Conservation (phyloP, 2,329 filamentous ascomycete genomes). For the Colletotrichum sp. region DNA sequence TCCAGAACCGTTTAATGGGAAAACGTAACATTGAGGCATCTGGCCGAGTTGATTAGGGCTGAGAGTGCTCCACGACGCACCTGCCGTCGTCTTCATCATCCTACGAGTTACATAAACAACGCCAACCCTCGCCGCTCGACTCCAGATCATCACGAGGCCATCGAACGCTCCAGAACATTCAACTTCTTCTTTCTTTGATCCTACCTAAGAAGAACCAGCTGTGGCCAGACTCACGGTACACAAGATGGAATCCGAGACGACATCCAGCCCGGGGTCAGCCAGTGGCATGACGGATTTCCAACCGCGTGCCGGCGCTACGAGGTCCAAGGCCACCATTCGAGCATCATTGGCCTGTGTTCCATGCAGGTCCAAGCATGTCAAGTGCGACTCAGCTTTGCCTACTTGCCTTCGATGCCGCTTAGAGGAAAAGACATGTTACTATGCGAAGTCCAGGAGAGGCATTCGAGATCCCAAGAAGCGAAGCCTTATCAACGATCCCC, state of each 20-base stretch:
- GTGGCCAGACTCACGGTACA: not conserved
- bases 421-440: conserved; percentile 49
- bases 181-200: not conserved
- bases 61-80: not conserved
- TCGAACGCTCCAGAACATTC: not conserved
- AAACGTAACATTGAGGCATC: conserved; percentile 10
- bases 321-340: conserved; percentile 41
- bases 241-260: conserved; percentile 1
- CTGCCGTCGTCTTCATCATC: not conserved
- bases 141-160: not conserved
- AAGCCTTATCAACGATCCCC: conserved; percentile 33
- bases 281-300: not conserved
- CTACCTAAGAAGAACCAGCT: not conserved
- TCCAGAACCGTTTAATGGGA: not conserved
- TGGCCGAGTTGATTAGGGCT: not conserved
- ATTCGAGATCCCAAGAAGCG: conserved; percentile 39
- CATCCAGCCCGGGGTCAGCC: not conserved
- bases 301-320: conserved; percentile 12
- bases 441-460: conserved; percentile 53
- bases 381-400: conserved; percentile 32
- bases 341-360: conserved; percentile 51
- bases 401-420: conserved; percentile 50
- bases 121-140: not conserved
- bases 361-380: conserved; percentile 53
- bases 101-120: conserved; percentile 18